A percentile compares a stretch with the other conserved stretches of the same genome.
Conservation (phyloP, 306 rosid species). For the Cajanus cajan region DNA sequence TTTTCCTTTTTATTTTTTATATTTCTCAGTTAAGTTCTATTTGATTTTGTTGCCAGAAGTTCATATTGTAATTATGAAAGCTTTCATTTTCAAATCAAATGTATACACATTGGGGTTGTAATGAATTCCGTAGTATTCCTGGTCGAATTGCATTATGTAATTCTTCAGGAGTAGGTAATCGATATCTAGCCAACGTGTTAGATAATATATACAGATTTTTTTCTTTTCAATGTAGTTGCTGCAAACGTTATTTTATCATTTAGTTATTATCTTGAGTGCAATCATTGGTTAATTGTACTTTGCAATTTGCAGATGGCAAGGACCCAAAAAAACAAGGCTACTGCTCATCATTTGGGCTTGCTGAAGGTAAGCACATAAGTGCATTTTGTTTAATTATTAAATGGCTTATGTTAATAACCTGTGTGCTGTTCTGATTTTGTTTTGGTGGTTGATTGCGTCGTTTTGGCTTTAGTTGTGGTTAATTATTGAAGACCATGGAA, state of each 20-base stretch:
- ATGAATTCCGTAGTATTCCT: background rate
- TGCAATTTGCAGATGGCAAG: slow-evolving; percentile 77
- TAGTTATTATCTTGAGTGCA: background rate
- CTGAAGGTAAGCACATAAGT: slow-evolving; percentile 60
- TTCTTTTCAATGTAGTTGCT: background rate
- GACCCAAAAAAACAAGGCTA: slow-evolving; percentile 98
- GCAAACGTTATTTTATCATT: background rate
- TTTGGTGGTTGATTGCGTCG: background rate
- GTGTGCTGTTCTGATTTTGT: background rate
- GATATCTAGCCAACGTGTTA: background rate
- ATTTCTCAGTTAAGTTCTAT: background rate
- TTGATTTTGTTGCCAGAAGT: background rate
- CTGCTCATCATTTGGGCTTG: slow-evolving; percentile 98
- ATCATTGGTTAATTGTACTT: slow-evolving; percentile 3
- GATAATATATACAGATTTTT: background rate
- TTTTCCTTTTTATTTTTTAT: background rate
- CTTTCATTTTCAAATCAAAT: background rate
- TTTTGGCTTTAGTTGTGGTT: slow-evolving; percentile 7
- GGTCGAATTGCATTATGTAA: too few relatives aligned
- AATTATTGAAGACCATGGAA: background rate
- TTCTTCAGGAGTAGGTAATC: background rate
- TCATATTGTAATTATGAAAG: background rate
- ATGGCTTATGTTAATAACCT: background rate
- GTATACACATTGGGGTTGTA: background rate
- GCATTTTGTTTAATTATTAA: background rate